Conservation (phyloP, 768 basidiomycete genomes). For the Punctularia strigosozonata region DNA sequence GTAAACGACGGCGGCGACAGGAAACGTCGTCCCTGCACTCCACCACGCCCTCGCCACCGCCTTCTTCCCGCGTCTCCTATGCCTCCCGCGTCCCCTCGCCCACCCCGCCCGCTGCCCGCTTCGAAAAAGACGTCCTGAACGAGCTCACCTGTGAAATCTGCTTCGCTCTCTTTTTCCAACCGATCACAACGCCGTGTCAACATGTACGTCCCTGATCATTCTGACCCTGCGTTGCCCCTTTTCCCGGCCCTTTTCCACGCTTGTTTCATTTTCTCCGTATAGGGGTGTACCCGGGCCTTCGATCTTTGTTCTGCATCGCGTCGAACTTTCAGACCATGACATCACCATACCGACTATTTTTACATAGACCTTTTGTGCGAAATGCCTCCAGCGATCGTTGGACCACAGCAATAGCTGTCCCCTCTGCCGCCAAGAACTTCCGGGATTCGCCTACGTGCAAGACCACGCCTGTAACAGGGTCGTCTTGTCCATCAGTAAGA, state of each 20-base stretch:
- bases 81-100: slow-evolving; percentile 16
- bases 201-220: too few species aligned
- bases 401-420: slow-evolving; percentile 82
- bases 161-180: slow-evolving; percentile 70
- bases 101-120: slow-evolving; percentile 19
- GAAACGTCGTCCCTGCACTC: slow-evolving; percentile 2
- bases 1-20: not conserved
- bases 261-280: not conserved
- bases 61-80: slow-evolving; percentile 16
- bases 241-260: slow-evolving; percentile 7
- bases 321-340: too few species aligned
- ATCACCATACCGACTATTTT: slow-evolving; percentile 5
- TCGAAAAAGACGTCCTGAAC: slow-evolving; percentile 50
- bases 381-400: slow-evolving; percentile 81
- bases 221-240: too few species aligned
- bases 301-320: too few species aligned
- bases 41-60: slow-evolving; percentile 13
- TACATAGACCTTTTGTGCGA: slow-evolving; percentile 75
- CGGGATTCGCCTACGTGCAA: slow-evolving; percentile 67
- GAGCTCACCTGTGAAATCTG: slow-evolving; percentile 91
- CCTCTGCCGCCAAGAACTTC: slow-evolving; percentile 71
- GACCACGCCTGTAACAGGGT: slow-evolving; percentile 68
- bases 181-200: slow-evolving; percentile 90
- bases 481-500: slow-evolving; percentile 54
- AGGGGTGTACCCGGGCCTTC: too few species aligned